A percentile compares a stretch with the other conserved stretches of the same genome.
These are phyloP conservation scores for Mycena maculata DNA, from an alignment of 768 basidiomycete genomes.

Conservation along the genomic window DNA sequence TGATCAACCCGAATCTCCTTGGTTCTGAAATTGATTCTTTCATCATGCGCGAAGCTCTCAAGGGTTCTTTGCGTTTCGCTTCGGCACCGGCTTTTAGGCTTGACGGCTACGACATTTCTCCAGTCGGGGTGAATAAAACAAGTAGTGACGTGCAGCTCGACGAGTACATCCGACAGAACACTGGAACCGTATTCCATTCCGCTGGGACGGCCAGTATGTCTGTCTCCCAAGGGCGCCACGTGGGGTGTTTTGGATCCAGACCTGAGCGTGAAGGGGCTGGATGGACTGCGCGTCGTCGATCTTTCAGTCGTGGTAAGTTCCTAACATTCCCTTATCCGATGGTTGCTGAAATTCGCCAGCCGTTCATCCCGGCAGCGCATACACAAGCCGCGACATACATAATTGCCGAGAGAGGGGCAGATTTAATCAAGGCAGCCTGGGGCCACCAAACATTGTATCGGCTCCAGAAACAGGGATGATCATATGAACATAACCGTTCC, in stretches of 20 bases:
- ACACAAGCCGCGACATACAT: too few species aligned
- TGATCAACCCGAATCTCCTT: conserved; percentile 63
- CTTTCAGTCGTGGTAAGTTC: conserved; percentile 40
- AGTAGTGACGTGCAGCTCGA: conserved; percentile 43
- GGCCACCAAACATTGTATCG: too few species aligned
- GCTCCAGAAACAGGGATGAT: too few species aligned
- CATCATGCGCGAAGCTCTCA: conserved; percentile 41
- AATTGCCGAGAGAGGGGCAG: too few species aligned
- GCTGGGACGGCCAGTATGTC: conserved; percentile 51
- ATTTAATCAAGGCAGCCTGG: too few species aligned
- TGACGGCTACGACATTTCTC: conserved; percentile 40
- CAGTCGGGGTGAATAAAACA: conserved; percentile 21
- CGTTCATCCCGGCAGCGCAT: too few species aligned
- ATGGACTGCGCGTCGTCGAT: conserved; percentile 56
- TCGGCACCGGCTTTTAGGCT: conserved; percentile 43
- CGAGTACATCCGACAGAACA: conserved; percentile 36
- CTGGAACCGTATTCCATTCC: conserved; percentile 44
- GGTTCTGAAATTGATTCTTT: conserved; percentile 45
- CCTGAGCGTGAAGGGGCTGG: conserved; percentile 49
- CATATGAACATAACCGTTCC: too few species aligned
- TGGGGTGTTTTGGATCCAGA: conserved; percentile 53
- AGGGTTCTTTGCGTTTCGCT: conserved; percentile 39
- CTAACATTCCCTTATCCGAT: too few species aligned
- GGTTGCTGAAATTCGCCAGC: too few species aligned
- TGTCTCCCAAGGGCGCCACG: conserved; percentile 42